A percentile compares a stretch with the other conserved stretches of the same genome.
Conservation (phyloP, 2,329 filamentous ascomycete genomes). For the Cladosporium halotolerans region DNA sequence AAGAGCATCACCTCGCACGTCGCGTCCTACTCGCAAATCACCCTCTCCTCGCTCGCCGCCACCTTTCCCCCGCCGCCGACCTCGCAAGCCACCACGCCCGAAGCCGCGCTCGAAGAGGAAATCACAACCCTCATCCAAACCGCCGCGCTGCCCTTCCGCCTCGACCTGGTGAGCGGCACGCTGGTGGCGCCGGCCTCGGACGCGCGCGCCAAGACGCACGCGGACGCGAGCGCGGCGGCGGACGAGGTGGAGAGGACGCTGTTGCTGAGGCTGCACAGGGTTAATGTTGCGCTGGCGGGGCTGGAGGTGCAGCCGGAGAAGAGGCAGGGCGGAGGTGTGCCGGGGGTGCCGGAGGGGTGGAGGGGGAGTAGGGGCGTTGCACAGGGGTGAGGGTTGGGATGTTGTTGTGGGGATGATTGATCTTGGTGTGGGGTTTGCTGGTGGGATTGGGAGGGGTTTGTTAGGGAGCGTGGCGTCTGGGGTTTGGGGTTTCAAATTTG, state of each 20-base stretch:
- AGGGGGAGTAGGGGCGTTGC: no score
- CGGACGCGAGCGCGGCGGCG: slow-evolving; percentile 60
- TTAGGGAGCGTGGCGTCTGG: no score
- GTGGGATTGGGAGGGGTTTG: no score
- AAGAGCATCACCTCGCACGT: slow-evolving; percentile 95
- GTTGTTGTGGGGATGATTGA: no score
- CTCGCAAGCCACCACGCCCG: slow-evolving; percentile 12
- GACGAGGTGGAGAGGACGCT: slow-evolving; percentile 68
- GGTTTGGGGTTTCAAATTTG: no score
- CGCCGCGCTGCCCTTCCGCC: slow-evolving; percentile 66
- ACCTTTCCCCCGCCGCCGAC: slow-evolving; percentile 60
- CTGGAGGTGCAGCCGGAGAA: slow-evolving; percentile 48
- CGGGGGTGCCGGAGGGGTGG: no score
- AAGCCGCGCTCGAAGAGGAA: slow-evolving; percentile 57
- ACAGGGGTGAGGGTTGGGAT: no score
- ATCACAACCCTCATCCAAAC: slow-evolving; percentile 70
- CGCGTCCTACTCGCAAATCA: slow-evolving; percentile 81
- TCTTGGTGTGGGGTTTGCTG: no score
- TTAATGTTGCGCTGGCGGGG: slow-evolving; percentile 69
- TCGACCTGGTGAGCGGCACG: slow-evolving; percentile 77
- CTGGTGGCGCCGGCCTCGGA: slow-evolving; percentile 66
- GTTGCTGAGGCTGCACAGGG: slow-evolving; percentile 67
- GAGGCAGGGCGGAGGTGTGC: neutral
- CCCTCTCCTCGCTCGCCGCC: slow-evolving; percentile 67
- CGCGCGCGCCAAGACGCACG: slow-evolving; percentile 63